These are phyloP conservation scores for Solanum hybrid DNA, from an alignment of 305 asterid species.

Conservation along the genomic window DNA sequence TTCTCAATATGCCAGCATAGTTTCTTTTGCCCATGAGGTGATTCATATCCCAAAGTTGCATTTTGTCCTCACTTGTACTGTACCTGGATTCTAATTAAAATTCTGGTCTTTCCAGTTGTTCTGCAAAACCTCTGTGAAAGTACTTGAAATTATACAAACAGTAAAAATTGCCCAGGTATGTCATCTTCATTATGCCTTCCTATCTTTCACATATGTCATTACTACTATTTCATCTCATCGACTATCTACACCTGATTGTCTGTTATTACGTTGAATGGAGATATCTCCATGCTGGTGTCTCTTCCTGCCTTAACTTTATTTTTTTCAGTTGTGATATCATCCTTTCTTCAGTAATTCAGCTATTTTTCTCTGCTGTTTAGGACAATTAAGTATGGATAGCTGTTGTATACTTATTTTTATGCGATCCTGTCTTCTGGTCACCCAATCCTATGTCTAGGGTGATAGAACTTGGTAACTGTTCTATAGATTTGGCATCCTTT, in stretches of 20 bases:
- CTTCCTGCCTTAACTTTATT: not conserved
- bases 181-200: not conserved
- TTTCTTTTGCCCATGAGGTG: conserved; percentile 61
- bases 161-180: conserved; percentile 81
- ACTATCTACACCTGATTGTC: not conserved
- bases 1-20: conserved; percentile 19
- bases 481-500: not conserved
- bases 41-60: conserved; percentile 10
- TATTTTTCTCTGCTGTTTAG: not conserved
- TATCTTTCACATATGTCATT: not conserved
- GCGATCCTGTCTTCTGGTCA: not conserved
- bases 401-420: not conserved
- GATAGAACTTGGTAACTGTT: not conserved
- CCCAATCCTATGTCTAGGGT: not conserved
- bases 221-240: not conserved
- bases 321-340: not conserved
- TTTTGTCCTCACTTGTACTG: not conserved
- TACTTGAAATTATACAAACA: conserved; percentile 59
- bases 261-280: not conserved
- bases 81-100: conserved; percentile 16
- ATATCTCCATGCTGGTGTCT: not conserved
- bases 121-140: conserved; percentile 43
- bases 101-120: conserved; percentile 46
- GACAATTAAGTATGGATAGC: not conserved
- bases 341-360: not conserved